A percentile compares a stretch with the other conserved stretches of the same genome.
phyloP scores from a whole-genome alignment of 148 eudicot species.

The Limonium bicolor region DNA sequence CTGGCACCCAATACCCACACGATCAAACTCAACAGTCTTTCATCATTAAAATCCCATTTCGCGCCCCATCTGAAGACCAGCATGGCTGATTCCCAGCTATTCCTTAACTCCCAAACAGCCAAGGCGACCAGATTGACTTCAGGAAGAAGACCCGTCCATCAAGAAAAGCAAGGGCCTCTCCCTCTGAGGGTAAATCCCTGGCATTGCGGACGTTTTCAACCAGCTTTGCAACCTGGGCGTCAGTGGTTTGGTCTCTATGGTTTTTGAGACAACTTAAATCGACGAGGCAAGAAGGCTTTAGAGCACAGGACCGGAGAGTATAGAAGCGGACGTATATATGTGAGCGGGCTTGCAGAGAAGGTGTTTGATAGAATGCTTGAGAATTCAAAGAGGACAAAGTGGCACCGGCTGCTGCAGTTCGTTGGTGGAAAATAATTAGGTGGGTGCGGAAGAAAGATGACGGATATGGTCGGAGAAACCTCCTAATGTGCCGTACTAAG shows the following conservation, averaged over 20 bases:
- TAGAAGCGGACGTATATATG: conserved; percentile 2
- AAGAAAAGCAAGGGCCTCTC: conserved; percentile 41
- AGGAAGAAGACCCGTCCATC: conserved; percentile 20
- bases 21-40: conserved; percentile 42
- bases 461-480: not conserved
- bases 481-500: conserved; percentile 1
- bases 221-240: conserved; percentile 16
- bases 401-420: conserved; percentile 7
- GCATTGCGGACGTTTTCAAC: conserved; percentile 20
- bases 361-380: conserved; percentile 62
- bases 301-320: conserved; percentile 7
- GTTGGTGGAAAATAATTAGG: not conserved
- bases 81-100: conserved; percentile 60
- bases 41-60: conserved; percentile 33
- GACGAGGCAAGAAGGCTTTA: conserved; percentile 11
- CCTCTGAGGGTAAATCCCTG: conserved; percentile 20
- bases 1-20: conserved; percentile 76
- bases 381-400: too few species aligned
- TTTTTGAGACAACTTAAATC: conserved; percentile 12
- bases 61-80: conserved; percentile 49
- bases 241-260: conserved; percentile 3
- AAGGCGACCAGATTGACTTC: conserved; percentile 23
- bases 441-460: not conserved
- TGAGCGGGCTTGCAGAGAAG: conserved; percentile 4
- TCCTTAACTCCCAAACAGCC: conserved; percentile 46